Evolutionary conservation across 2,329 filamentous ascomycete genomes (phyloP).

Genomic region (Penicillium expansum): DNA sequence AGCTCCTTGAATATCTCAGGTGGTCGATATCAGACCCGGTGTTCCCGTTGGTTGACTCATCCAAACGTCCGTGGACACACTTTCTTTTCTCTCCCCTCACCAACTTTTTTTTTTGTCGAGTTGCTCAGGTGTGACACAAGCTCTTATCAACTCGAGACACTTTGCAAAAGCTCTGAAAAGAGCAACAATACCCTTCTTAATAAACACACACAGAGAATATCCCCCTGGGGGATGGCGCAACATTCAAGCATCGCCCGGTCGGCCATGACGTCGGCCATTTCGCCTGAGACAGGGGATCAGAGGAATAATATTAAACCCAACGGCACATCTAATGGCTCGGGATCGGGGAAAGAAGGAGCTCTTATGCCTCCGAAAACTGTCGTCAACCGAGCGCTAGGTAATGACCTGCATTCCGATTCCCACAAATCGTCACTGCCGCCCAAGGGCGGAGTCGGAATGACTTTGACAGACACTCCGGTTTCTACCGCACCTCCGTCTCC

Average conservation of each 20-base stretch:
- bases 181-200: not conserved
- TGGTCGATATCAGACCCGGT: constrained; percentile 10
- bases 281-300: constrained; percentile 24
- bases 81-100: constrained; percentile 16
- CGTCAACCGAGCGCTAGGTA: constrained; percentile 44
- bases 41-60: constrained; percentile 20
- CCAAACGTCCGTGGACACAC: constrained; percentile 15
- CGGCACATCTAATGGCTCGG: constrained; percentile 24
- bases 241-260: constrained; percentile 51
- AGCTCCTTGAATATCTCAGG: not conserved
- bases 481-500: constrained; percentile 63
- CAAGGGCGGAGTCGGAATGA: constrained; percentile 51
- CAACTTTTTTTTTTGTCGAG: constrained; percentile 1
- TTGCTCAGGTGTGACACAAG: not conserved
- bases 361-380: constrained; percentile 41
- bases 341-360: constrained; percentile 31
- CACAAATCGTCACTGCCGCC: constrained; percentile 35
- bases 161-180: constrained; percentile 10
- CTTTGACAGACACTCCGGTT: constrained; percentile 62
- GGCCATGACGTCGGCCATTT: constrained; percentile 45
- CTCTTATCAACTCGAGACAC: not conserved
- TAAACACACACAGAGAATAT: not conserved
- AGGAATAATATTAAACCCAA: constrained; percentile 23
- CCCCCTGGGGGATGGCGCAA: constrained; percentile 40
- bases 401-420: constrained; percentile 40